Base-by-base conservation (phyloP, 345 rosid genomes). In the Lepidium aucheri region DNA sequence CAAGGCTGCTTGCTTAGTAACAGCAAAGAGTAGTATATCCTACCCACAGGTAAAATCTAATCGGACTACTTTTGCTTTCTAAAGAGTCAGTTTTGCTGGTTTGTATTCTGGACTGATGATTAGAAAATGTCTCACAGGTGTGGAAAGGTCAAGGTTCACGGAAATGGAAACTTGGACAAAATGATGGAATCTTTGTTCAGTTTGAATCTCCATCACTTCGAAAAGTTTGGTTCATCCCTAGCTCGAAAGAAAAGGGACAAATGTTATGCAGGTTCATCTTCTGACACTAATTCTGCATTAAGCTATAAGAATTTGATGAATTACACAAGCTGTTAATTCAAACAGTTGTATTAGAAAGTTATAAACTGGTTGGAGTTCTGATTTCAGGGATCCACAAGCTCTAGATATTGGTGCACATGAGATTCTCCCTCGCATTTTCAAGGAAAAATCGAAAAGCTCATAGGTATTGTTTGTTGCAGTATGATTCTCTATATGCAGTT, bases 121-220 rank as follows among this genome's bases (percentile, higher is more conserved):
- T 13, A 42, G 52, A 24, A 6, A 3, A 17, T 65, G 26, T 66
- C n/a, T 35, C 34, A 49, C 73, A 92, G 98, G 89, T 92, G 50
- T 92, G 96, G 96, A 91, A 85, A 84, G 99, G 99, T 69, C 92
- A 86, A 80, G 99, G 99, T 51, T 86, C 96, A 41, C 88, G 99
- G 80, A 94, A 94, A 80, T 94, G 99, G 99, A 94, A 65, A 70
- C 92, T 86, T 14, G 96, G 97, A 58, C 90, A 77, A 67, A 82
- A 80, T 45, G 97, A 94, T 77, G 97, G 99, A 53, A 86, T 94
- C 78, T 94, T 90, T 69, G 82, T 94, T 76, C 99, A 90, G 72
- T 90, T 82, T 68, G 99, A 94, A 71, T 85, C 90, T 20, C 86
- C 87, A 9, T 53, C 57, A 47, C 24, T 83, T 54, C 86, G 96